Percentiles rank a stretch among this genome's conserved stretches.
phyloP scores from a whole-genome alignment of 2,329 filamentous ascomycete genomes.

The Ambrosiella cleistominuta region DNA sequence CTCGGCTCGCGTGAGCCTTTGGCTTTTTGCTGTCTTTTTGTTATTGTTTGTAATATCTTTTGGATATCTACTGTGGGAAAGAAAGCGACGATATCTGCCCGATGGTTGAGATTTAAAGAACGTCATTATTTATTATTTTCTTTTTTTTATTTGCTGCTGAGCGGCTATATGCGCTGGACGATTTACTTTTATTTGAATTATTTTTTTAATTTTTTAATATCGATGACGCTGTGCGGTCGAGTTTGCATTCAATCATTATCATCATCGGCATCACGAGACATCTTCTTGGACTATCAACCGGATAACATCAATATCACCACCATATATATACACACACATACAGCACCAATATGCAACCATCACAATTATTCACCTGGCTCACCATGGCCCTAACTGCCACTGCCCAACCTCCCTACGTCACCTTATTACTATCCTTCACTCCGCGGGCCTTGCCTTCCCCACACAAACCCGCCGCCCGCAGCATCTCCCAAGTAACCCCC shows the following conservation, averaged over 20 bases:
- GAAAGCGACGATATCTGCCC: not conserved
- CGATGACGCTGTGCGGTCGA: not conserved
- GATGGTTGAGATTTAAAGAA: not conserved
- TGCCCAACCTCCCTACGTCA: not conserved
- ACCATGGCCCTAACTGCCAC: not conserved
- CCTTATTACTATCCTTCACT: not conserved
- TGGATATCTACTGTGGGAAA: too few relatives aligned
- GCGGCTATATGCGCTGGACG: not conserved
- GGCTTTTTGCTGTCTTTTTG: too few relatives aligned
- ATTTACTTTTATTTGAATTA: not conserved
- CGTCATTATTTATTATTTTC: not conserved
- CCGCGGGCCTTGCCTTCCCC: not conserved
- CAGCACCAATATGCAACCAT: slow-evolving; percentile 1
- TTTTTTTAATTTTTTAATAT: slow-evolving; percentile 2
- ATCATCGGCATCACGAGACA: not conserved
- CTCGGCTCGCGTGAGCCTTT: too few relatives aligned
- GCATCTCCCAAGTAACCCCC: not conserved
- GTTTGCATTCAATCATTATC: not conserved
- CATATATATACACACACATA: not conserved
- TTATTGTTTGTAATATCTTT: too few relatives aligned
- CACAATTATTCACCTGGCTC: not conserved
- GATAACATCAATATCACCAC: not conserved
- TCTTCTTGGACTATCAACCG: not conserved
- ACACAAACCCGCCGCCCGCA: not conserved
- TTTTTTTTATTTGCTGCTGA: not conserved